These are phyloP conservation scores for Penicillium tannophilum DNA, from an alignment of 495 filamentous ascomycete species.

Conservation along the genomic window DNA sequence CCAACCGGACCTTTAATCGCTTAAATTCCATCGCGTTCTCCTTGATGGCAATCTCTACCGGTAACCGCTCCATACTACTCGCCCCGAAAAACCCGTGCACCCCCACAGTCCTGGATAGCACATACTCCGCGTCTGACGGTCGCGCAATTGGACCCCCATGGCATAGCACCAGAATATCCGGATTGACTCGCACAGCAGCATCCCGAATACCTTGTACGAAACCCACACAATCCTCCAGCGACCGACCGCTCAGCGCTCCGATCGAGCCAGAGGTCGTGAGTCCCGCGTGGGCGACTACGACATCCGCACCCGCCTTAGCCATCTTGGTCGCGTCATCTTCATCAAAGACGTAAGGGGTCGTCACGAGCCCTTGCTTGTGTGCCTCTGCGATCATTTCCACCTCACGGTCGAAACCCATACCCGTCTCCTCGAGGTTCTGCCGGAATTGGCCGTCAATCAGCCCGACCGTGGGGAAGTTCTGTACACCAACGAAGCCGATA, in stretches of 20 bases:
- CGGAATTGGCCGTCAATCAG: conserved; percentile 70
- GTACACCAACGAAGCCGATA: conserved; percentile 66
- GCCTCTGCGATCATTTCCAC: conserved; percentile 65
- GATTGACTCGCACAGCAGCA: conserved; percentile 53
- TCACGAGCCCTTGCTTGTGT: conserved; percentile 58
- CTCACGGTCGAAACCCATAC: conserved; percentile 65
- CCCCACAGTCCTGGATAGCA: conserved; percentile 58
- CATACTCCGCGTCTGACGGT: conserved; percentile 62
- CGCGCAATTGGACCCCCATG: conserved; percentile 69
- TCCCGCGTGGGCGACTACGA: conserved; percentile 70
- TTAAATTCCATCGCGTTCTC: conserved; percentile 65
- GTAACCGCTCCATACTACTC: conserved; percentile 70
- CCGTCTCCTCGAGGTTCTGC: conserved; percentile 67
- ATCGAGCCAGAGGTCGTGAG: conserved; percentile 66
- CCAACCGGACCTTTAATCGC: conserved; percentile 33
- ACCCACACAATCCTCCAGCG: conserved; percentile 61
- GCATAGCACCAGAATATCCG: conserved; percentile 65
- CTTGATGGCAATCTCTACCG: conserved; percentile 67
- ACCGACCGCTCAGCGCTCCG: conserved; percentile 60
- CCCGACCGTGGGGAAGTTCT: conserved; percentile 75
- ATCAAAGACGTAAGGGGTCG: conserved; percentile 70
- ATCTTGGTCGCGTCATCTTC: conserved; percentile 59
- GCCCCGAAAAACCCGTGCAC: conserved; percentile 74
- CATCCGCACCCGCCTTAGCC: conserved; percentile 64
- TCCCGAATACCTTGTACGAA: conserved; percentile 64